A percentile compares a stretch with the other conserved stretches of the same genome.
These are phyloP conservation scores for Takashimella koratensis DNA, from an alignment of 1,284 basidiomycete genomes.

Conservation along the genomic window DNA sequence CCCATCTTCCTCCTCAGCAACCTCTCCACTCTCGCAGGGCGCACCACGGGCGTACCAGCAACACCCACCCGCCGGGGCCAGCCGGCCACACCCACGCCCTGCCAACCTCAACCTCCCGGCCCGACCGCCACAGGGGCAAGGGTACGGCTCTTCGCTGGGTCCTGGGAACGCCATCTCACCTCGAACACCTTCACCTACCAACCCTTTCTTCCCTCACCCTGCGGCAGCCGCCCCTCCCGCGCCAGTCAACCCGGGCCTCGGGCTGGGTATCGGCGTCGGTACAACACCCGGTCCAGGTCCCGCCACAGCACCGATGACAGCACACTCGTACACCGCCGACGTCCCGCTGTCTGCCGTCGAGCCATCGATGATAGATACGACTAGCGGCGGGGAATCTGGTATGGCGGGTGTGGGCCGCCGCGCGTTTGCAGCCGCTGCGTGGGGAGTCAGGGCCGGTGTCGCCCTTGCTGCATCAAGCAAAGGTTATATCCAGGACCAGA, in stretches of 20 bases:
- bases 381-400: conserved; percentile 71
- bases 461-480: conserved; percentile 17
- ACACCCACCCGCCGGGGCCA: not conserved
- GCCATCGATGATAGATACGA: conserved; percentile 57
- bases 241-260: conserved; percentile 25
- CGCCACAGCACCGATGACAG: not conserved
- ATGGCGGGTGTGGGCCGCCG: conserved; percentile 85
- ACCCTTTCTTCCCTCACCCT: conserved; percentile 34
- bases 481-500: conserved; percentile 4
- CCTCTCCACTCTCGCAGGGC: not conserved
- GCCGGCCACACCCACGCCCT: not conserved
- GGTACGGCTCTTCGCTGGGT: not conserved
- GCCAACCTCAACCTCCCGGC: conserved; percentile 11
- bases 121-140: not conserved
- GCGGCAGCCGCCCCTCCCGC: conserved; percentile 11
- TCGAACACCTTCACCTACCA: conserved; percentile 31
- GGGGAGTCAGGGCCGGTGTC: conserved; percentile 43
- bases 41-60: not conserved
- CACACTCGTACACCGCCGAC: conserved; percentile 8
- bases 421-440: conserved; percentile 74
- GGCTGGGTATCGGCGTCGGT: conserved; percentile 15
- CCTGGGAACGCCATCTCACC: not conserved
- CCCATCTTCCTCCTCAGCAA: conserved; percentile 3
- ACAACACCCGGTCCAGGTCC: conserved; percentile 15
- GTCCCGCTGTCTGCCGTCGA: conserved; percentile 13